Base-by-base conservation (phyloP, 23 red algal species). In the Gracilaria domingensis region DNA sequence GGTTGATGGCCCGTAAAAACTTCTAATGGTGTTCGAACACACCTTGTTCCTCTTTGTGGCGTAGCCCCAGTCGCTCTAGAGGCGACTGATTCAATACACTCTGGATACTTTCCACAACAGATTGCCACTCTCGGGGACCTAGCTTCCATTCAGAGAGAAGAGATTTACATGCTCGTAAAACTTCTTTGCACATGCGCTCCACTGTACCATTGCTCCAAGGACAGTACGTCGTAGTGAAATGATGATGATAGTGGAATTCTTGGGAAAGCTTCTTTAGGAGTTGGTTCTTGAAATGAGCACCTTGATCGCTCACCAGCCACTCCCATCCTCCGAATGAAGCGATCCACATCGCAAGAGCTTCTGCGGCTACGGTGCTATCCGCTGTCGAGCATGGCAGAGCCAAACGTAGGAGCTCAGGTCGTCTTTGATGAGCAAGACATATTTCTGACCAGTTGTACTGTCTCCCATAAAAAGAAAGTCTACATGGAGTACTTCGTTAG, bases 191-290 rank as follows among this genome's bases (percentile, higher is more conserved):
- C 23, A 37, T 11, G 3, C 26, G 2, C 33, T 72, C 82, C 6
- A 86, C 82, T 38, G 82, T 73, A 7, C 82, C 82, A 72, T 86
- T 86, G 24, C 34, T 34, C 82, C 82, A 86, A 21, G 82, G 82
- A 26, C 58, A 86, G 61, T 86, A 86, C 35, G 82, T 7, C 7
- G 69, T 29, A 8, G 82, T 86, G 32, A 78, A 61, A n/a, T 60
- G 12, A 29, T 88, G 84, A 11, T 2, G 17, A 30, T 73, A 42
- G 69, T 64, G 26, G 32, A 64, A 64, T 29, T 49, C 48, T 33
- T 49, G 1, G 23, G 84, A 32, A 4, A 88, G 23, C 36, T 6
- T 3, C 7, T 32, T 4, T 38, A 85, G 39, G 8, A 85, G 13
- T 29, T 67, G 25, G 37, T 85, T 85, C 36, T 69, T 85, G 37